Percentiles rank a stretch among this genome's conserved stretches.
Evolutionary conservation across 2,329 filamentous ascomycete species (phyloP).

Genomic region (Hymenoscyphus occultus): DNA sequence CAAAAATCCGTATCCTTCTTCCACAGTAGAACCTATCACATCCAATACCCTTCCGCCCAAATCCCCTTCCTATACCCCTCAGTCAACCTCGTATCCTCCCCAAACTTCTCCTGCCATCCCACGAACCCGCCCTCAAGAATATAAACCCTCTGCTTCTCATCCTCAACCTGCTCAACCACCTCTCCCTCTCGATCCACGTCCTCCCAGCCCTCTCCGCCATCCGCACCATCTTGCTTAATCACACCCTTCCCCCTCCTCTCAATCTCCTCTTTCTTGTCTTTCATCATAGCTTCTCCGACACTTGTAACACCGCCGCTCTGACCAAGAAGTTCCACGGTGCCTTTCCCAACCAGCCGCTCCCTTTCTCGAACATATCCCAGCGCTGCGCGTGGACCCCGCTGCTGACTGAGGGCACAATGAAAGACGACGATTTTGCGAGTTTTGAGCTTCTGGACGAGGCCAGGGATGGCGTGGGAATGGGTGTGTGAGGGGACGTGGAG

Average conservation of each 20-base stretch:
- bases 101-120: slow-evolving; percentile 84
- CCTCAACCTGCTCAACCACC: slow-evolving; percentile 23
- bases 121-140: slow-evolving; percentile 83
- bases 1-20: too few relatives aligned
- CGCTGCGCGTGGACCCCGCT: slow-evolving; percentile 82
- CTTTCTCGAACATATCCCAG: slow-evolving; percentile 73
- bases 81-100: slow-evolving; percentile 74
- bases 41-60: slow-evolving; percentile 53
- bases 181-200: slow-evolving; percentile 34
- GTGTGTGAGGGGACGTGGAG: slow-evolving; percentile 71
- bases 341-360: slow-evolving; percentile 44
- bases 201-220: slow-evolving; percentile 33
- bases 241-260: slow-evolving; percentile 32
- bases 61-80: slow-evolving; percentile 82
- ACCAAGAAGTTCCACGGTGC: slow-evolving; percentile 20
- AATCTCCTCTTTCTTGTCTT: slow-evolving; percentile 26
- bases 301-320: slow-evolving; percentile 15
- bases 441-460: slow-evolving; percentile 73
- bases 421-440: slow-evolving; percentile 85
- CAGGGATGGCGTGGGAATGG: slow-evolving; percentile 74
- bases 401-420: slow-evolving; percentile 89
- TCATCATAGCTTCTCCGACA: slow-evolving; percentile 28
- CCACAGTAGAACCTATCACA: slow-evolving; percentile 7
- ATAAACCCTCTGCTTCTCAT: slow-evolving; percentile 64
- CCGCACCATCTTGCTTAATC: slow-evolving; percentile 32